Percentiles rank a stretch among this genome's conserved stretches.
Conservation (phyloP, 2,329 filamentous ascomycete species). For the Alternaria angustiovoidea region DNA sequence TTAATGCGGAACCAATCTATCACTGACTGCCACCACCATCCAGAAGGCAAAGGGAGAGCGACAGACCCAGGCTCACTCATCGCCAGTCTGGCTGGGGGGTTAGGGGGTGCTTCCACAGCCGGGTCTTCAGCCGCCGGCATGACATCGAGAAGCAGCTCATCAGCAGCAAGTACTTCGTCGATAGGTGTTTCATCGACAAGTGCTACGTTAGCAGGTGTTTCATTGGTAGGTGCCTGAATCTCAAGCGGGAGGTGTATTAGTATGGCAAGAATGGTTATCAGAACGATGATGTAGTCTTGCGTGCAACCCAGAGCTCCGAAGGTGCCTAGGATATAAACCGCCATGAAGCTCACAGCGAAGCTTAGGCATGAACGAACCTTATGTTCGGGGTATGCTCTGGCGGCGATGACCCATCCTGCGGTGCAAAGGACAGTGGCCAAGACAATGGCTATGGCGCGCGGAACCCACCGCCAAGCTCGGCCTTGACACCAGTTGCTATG, state of each 20-base stretch:
- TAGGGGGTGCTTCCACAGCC: neutral
- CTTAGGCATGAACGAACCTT: neutral
- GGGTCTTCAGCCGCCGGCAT: neutral
- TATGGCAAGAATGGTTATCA: neutral
- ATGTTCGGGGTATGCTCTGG: neutral
- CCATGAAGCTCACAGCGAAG: neutral
- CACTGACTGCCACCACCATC: neutral
- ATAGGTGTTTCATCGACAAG: neutral
- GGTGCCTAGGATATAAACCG: neutral
- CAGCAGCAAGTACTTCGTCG: neutral
- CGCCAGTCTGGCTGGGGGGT: neutral
- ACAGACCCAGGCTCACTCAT: neutral
- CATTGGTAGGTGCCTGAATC: neutral
- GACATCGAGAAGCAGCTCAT: neutral
- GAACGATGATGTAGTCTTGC: neutral
- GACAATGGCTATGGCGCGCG: neutral
- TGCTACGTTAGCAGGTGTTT: neutral
- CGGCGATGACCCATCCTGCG: neutral
- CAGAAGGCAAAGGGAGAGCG: neutral
- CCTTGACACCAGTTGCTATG: neutral
- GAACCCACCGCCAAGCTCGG: slow-evolving; percentile 2
- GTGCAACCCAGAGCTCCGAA: neutral
- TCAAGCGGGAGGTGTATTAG: neutral
- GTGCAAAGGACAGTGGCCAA: neutral
- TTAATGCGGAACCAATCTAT: neutral